Conservation (phyloP, 139 green algal species). For the Coccomyxa sp. region DNA sequence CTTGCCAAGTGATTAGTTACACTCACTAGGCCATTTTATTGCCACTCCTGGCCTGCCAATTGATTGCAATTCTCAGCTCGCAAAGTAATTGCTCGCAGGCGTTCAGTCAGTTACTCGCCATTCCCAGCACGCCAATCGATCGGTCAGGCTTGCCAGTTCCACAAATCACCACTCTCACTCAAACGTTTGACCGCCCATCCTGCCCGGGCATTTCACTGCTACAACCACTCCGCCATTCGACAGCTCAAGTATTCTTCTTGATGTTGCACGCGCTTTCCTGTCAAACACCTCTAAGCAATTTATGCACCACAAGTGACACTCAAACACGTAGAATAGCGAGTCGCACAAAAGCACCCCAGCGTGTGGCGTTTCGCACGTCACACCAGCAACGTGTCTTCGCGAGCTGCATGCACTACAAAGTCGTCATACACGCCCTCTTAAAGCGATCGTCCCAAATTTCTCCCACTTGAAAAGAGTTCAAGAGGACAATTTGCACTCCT, state of each 20-base stretch:
- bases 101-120: neutral
- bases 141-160: no score
- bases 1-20: no score
- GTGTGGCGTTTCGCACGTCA: neutral
- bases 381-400: neutral
- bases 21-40: neutral
- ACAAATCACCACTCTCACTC: neutral
- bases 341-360: neutral
- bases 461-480: neutral
- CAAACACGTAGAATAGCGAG: no score
- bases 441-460: neutral
- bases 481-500: neutral
- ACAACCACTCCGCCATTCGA: neutral
- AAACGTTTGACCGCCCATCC: neutral
- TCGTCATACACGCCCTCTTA: neutral
- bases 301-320: neutral
- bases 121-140: neutral
- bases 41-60: neutral
- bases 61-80: no score
- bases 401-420: neutral
- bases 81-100: neutral
- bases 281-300: neutral
- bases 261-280: neutral
- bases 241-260: neutral
- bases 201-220: neutral